Base-by-base conservation (phyloP, 768 basidiomycete genomes). In the Rhizopogon rudus region DNA sequence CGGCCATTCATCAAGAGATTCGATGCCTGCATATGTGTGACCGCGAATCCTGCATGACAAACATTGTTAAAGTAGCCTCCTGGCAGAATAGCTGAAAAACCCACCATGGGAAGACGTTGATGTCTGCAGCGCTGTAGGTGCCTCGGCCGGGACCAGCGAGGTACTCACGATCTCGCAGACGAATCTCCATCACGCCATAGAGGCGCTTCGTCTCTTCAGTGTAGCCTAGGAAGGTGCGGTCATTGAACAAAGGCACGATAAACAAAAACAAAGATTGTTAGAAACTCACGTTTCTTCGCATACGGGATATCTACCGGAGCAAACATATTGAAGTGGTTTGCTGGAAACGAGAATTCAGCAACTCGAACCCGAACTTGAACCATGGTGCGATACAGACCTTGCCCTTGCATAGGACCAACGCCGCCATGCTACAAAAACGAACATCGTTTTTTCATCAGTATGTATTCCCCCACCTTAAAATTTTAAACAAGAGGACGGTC, bases 121-220 rank as follows among this genome's bases (percentile, higher is more conserved):
- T 69, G 52, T 76, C 75, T 1, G 75, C 78, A 29, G 79, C 73
- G 35, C 62, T 73, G 60, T 71, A 76, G 1, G 59, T 61, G 13
- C 54, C 57, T 13, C 45, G n/a, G n/a, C 48, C 46, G 33, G 71
- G 74, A 31, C 74, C 77, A 8, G 73, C 80, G 33, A 83, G 70
- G 49, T 71, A 81, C 6, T 80, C 79, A 35, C 73, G 66, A 31
- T 69, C 63, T n/a, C 63, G 29, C 6, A 83, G 67, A 12, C 76
- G 73, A 31, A 72, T 66, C 61, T 81, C 78, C 41, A 82, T 62
- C 9, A 82, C 80, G 7, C 69, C 64, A 60, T 79, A 76, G 12
- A 83, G 65, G 2, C 80, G 71, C 52, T 70, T 71, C 14, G 79
- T 75, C 69, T 82, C 81, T 16, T 78, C 70, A 16, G 69, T 62